phyloP scores from a whole-genome alignment of 768 basidiomycete species.

The Gyrodon lividus region DNA sequence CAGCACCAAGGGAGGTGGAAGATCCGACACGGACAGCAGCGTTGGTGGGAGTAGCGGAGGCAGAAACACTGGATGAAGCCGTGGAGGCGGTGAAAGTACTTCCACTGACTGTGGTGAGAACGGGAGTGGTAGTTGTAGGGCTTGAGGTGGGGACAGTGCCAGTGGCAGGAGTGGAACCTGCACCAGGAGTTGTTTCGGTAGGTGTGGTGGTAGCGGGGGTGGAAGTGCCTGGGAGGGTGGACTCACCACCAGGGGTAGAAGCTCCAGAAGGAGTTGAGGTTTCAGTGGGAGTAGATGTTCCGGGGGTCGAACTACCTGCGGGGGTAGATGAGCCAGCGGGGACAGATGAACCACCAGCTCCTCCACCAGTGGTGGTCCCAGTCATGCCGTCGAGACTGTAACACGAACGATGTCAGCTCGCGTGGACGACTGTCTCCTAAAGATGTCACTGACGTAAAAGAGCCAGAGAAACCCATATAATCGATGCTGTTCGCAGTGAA shows the following conservation, averaged over 20 bases:
- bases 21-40: constrained; percentile 25
- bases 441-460: constrained; percentile 48
- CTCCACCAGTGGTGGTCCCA: constrained; percentile 40
- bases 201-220: constrained; percentile 1
- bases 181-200: constrained; percentile 5
- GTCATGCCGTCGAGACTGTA: constrained; percentile 56
- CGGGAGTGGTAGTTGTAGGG: background rate
- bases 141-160: too few species aligned
- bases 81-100: constrained; percentile 19
- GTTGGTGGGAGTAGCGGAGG: constrained; percentile 15
- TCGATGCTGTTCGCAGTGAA: constrained; percentile 42
- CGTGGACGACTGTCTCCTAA: background rate
- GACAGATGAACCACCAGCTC: constrained; percentile 20
- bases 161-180: constrained; percentile 16
- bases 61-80: background rate
- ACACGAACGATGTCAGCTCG: constrained; percentile 5
- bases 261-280: constrained; percentile 17
- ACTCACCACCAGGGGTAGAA: constrained; percentile 13
- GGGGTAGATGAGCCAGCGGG: constrained; percentile 11
- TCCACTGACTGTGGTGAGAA: constrained; percentile 34
- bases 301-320: constrained; percentile 12
- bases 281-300: background rate
- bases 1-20: constrained; percentile 19
- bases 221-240: constrained; percentile 14
- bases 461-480: constrained; percentile 49